These are phyloP conservation scores for Ceratocystis papillata DNA, from an alignment of 2,329 filamentous ascomycete species.

Conservation along the genomic window DNA sequence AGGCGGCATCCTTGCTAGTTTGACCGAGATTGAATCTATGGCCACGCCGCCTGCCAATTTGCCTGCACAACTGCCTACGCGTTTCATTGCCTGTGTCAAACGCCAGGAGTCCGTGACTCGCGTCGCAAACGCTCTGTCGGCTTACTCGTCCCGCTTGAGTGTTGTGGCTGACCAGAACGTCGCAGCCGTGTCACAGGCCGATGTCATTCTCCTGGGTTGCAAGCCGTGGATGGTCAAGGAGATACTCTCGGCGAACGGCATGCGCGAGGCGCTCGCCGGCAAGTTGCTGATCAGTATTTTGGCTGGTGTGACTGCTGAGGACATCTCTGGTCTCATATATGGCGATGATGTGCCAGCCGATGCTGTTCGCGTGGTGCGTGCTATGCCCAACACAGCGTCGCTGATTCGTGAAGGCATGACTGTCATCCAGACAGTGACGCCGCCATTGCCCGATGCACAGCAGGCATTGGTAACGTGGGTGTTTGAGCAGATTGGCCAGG, in stretches of 20 bases:
- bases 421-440: constrained; percentile 55
- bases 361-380: constrained; percentile 57
- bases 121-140: constrained; percentile 54
- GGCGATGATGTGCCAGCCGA: constrained; percentile 37
- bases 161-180: constrained; percentile 65
- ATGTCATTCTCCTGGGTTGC: constrained; percentile 68
- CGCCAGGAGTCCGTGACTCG: constrained; percentile 57
- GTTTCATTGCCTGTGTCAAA: constrained; percentile 72
- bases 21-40: constrained; percentile 43
- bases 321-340: constrained; percentile 57
- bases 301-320: constrained; percentile 60
- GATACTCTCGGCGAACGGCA: constrained; percentile 56
- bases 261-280: constrained; percentile 60
- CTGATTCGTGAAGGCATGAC: constrained; percentile 74
- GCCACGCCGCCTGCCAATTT: constrained; percentile 35
- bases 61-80: constrained; percentile 52
- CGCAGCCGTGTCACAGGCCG: constrained; percentile 52
- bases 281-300: constrained; percentile 76
- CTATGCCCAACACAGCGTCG: constrained; percentile 76
- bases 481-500: constrained; percentile 62
- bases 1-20: constrained; percentile 63
- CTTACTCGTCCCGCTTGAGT: constrained; percentile 51
- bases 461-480: constrained; percentile 60
- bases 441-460: constrained; percentile 45
- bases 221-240: constrained; percentile 65